Base-by-base conservation (phyloP, 1,139 yeast genomes). In the Kurtzmaniella quercitrusa region DNA sequence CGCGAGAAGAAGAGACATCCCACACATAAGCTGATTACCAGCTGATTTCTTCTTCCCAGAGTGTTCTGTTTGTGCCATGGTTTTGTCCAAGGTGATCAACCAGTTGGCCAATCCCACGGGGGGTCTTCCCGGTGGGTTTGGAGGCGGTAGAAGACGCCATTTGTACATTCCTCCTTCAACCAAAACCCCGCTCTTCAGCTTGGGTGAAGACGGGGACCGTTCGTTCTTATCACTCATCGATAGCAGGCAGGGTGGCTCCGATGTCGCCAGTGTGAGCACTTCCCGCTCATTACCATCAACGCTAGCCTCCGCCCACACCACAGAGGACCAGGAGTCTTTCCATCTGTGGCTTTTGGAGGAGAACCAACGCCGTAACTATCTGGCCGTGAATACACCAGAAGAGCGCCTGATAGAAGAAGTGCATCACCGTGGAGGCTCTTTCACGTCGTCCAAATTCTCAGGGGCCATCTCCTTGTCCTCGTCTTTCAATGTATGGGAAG, bases 141-240 rank as follows among this genome's bases (percentile, higher is more conserved):
- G 72, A 6, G 68, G 68, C 19, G 70, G 70, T 25, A 57, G 76
- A 43, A 59, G 77, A 45, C 59, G 77, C 46, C 59, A 74, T 41
- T 54, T 73, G 19, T 84, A 79, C 58, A 75, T 84, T n/a, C 88
- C 89, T 1, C 89, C 90, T 0, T 79, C 86, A 38, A 83, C 87
- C 1, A 76, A 79, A 51, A 76, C 78, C 42, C 90, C 90, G 1
- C 62, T 84, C 43, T 84, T 84, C 51, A 68, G 73, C 38, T 83
- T 83, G 56, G 85, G 82, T 34, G 75, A 68, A 19, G 81, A 77
- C 14, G 79, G 71, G 39, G 90, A 82, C 53, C 62, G 90, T 46
- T 82, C 89, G 21, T 85, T 83, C 55, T 63, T 82, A 18, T 70
- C 75, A 9, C 56, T 65, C 37, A 66, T 65, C 31, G 76, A 70